Percentiles rank a stretch among this genome's conserved stretches.
phyloP scores from a whole-genome alignment of 2,329 filamentous ascomycete species.

The Ceratocystis ficicola region DNA sequence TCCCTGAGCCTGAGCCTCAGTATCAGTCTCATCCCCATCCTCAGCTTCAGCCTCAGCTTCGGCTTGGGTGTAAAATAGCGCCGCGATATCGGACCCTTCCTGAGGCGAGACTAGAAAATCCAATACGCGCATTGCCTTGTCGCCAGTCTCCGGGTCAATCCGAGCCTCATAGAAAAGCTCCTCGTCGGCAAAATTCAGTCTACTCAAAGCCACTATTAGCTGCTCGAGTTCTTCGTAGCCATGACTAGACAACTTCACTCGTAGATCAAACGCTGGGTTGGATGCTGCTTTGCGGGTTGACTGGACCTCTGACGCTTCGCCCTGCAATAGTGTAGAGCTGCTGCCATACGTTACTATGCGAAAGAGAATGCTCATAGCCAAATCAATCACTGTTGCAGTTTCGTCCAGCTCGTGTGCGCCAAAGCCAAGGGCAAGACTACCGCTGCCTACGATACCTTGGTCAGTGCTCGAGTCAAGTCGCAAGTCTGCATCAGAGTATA shows the following conservation, averaged over 20 bases:
- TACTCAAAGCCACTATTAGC: conserved; percentile 66
- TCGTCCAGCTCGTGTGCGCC: conserved; percentile 4
- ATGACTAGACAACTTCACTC: neutral
- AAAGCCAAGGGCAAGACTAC: conserved; percentile 31
- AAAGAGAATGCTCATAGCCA: conserved; percentile 24
- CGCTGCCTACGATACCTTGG: too few relatives aligned
- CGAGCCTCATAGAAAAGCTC: conserved; percentile 64
- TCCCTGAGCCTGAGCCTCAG: neutral
- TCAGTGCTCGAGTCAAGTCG: neutral
- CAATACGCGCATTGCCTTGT: conserved; percentile 69
- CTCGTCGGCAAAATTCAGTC: conserved; percentile 74
- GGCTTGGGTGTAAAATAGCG: conserved; percentile 28
- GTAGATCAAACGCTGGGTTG: conserved; percentile 16
- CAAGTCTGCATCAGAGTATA: neutral
- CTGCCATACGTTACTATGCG: neutral
- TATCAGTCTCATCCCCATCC: neutral
- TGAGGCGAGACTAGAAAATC: conserved; percentile 73
- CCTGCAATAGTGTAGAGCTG: conserved; percentile 1
- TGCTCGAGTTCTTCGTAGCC: conserved; percentile 60
- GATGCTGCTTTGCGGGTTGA: conserved; percentile 16
- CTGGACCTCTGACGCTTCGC: neutral
- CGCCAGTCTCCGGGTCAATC: conserved; percentile 64
- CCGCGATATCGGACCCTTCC: conserved; percentile 37
- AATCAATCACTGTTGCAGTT: conserved; percentile 21
- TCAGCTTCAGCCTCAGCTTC: neutral